Evolutionary conservation across 2,329 filamentous ascomycete species (phyloP).

Genomic region (Alternaria postmessia): DNA sequence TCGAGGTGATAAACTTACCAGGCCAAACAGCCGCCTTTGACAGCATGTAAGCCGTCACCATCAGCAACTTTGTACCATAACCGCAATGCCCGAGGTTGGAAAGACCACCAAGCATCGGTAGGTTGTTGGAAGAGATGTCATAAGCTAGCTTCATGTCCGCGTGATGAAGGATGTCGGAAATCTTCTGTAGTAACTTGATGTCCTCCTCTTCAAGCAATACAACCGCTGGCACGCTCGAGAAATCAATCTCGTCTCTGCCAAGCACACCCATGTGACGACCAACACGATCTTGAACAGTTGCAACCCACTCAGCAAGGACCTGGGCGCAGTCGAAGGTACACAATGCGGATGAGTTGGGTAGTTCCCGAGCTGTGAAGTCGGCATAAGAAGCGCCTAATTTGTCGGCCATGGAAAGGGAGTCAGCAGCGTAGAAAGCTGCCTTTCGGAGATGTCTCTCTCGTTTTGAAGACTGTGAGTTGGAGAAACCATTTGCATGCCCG

Average conservation of each 20-base stretch:
- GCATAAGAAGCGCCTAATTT: slow-evolving; percentile 85
- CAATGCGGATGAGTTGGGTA: slow-evolving; percentile 89
- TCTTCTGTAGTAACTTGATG: slow-evolving; percentile 81
- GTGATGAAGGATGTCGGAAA: slow-evolving; percentile 78
- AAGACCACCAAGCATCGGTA: slow-evolving; percentile 61
- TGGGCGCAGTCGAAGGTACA: slow-evolving; percentile 95
- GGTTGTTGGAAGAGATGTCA: slow-evolving; percentile 57
- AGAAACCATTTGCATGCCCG: slow-evolving; percentile 41
- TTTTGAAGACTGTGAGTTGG: slow-evolving; percentile 65
- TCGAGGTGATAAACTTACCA: slow-evolving; percentile 63
- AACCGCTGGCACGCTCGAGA: slow-evolving; percentile 80
- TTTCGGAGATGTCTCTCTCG: slow-evolving; percentile 89
- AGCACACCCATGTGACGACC: slow-evolving; percentile 87
- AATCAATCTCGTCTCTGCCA: slow-evolving; percentile 81
- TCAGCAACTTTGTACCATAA: slow-evolving; percentile 83
- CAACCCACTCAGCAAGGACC: slow-evolving; percentile 92
- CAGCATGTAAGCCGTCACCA: slow-evolving; percentile 85
- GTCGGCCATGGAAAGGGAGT: slow-evolving; percentile 88
- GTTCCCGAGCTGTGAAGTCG: slow-evolving; percentile 81
- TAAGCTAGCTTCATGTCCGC: slow-evolving; percentile 81
- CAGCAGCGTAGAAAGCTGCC: slow-evolving; percentile 93
- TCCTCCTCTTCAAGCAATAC: slow-evolving; percentile 95
- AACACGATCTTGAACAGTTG: slow-evolving; percentile 92
- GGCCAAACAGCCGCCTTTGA: slow-evolving; percentile 93
- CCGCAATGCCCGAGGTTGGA: slow-evolving; percentile 69